A percentile compares a stretch with the other conserved stretches of the same genome.
These are phyloP conservation scores for Sporothrix schenckii DNA, from an alignment of 2,329 filamentous ascomycete species.

Conservation along the genomic window DNA sequence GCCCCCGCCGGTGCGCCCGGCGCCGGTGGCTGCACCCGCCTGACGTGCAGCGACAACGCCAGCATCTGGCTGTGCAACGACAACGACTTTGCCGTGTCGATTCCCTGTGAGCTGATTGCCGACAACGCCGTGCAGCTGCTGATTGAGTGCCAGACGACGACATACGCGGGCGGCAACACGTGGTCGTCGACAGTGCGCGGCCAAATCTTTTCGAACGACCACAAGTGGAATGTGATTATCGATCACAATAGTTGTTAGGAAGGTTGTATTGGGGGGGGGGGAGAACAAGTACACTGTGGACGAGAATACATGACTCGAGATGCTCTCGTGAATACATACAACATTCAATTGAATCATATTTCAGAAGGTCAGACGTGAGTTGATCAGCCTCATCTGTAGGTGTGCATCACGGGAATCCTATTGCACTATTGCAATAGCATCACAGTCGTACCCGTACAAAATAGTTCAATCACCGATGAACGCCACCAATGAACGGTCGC, in stretches of 20 bases:
- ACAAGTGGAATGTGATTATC: conserved; percentile 27
- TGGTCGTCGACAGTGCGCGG: neutral
- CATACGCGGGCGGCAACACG: conserved; percentile 7
- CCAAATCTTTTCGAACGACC: neutral
- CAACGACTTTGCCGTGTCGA: conserved; percentile 15
- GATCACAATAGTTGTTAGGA: conserved; percentile 3
- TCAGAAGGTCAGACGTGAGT: too few species aligned
- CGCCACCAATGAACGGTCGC: neutral
- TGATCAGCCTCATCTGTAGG: too few species aligned
- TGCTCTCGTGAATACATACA: too few species aligned
- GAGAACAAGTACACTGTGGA: too few species aligned
- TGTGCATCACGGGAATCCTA: too few species aligned
- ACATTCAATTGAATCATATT: too few species aligned
- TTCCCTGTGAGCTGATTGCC: conserved; percentile 6
- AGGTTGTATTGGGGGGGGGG: neutral
- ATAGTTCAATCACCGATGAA: too few species aligned
- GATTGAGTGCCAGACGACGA: conserved; percentile 18
- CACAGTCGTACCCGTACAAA: too few species aligned
- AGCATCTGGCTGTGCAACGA: conserved; percentile 29
- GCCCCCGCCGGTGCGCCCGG: conserved; percentile 10
- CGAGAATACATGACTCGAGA: too few species aligned
- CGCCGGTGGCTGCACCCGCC: neutral
- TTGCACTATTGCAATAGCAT: too few species aligned
- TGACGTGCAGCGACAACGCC: conserved; percentile 13
- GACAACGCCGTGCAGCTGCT: conserved; percentile 24